Conservation (phyloP, 108 stramenopile species). For the Epipyxis sp. region DNA sequence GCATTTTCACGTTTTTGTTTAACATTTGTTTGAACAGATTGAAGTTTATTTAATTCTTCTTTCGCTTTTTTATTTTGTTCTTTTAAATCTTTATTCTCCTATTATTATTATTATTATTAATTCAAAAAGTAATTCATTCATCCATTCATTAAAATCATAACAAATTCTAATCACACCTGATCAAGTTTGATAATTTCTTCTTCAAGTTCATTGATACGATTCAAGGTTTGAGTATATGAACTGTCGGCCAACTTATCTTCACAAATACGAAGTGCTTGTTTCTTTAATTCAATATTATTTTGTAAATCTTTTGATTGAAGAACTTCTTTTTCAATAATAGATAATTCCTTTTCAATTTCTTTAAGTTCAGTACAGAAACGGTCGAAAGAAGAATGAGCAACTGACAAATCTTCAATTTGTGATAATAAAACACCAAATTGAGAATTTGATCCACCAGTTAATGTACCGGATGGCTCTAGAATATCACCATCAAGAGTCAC, state of each 20-base stretch:
- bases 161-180: background rate
- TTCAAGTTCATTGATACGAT: background rate
- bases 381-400: background rate
- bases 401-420: conserved; percentile 36
- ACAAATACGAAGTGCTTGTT: conserved; percentile 46
- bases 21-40: too few species aligned
- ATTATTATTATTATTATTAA: too few species aligned
- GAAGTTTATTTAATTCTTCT: conserved; percentile 63
- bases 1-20: too few species aligned
- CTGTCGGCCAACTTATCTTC: conserved; percentile 40
- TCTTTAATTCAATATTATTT: conserved; percentile 35
- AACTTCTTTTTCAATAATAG: conserved; percentile 35
- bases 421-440: conserved; percentile 39
- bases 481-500: conserved; percentile 95
- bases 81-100: too few species aligned
- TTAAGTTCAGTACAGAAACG: background rate
- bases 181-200: background rate
- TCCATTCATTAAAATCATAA: too few species aligned
- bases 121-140: too few species aligned
- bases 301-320: conserved; percentile 33
- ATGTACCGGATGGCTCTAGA: conserved; percentile 93
- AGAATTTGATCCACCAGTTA: conserved; percentile 73
- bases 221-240: conserved; percentile 4
- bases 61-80: conserved; percentile 64
- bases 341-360: conserved; percentile 32